Percentiles rank a stretch among this genome's conserved stretches.
Conservation (phyloP, 1,139 yeast species). For the Blastobotrys elegans region DNA sequence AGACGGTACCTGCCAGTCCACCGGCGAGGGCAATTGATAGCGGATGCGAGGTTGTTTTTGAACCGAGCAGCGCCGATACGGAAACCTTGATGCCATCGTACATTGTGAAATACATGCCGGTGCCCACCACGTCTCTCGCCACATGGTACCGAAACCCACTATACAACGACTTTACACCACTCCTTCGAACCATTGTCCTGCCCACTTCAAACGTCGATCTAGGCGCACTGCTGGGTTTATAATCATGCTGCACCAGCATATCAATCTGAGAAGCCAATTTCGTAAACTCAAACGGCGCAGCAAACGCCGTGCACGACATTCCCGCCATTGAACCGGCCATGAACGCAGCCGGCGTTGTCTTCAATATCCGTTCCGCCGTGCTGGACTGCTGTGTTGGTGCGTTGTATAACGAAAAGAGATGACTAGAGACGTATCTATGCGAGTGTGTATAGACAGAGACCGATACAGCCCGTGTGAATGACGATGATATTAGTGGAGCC, state of each 20-base stretch:
- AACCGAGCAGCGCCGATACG: slow-evolving; percentile 26
- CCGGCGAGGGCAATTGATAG: slow-evolving; percentile 58
- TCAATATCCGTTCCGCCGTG: slow-evolving; percentile 32
- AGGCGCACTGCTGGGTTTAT: not conserved
- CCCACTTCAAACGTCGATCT: slow-evolving; percentile 45
- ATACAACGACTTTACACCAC: slow-evolving; percentile 62
- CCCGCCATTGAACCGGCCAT: slow-evolving; percentile 67
- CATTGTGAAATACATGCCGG: slow-evolving; percentile 68
- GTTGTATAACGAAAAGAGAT: slow-evolving; percentile 23
- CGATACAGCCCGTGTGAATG: slow-evolving; percentile 35
- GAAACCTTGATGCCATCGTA: slow-evolving; percentile 61
- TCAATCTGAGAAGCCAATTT: slow-evolving; percentile 74
- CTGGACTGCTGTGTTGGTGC: slow-evolving; percentile 17
- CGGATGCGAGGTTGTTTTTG: slow-evolving; percentile 31
- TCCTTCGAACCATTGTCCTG: slow-evolving; percentile 46
- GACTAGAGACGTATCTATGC: slow-evolving; percentile 42
- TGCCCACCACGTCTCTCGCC: slow-evolving; percentile 59
- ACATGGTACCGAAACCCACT: slow-evolving; percentile 69
- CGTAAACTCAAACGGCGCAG: slow-evolving; percentile 84
- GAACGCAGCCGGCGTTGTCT: slow-evolving; percentile 63
- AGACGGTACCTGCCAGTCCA: slow-evolving; percentile 68
- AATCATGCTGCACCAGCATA: slow-evolving; percentile 29
- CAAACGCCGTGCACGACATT: slow-evolving; percentile 55
- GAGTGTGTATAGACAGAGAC: slow-evolving; percentile 59
- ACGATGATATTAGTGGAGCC: slow-evolving; percentile 29